phyloP scores from a whole-genome alignment of 345 rosid species.

The Eucalyptus urophylla region DNA sequence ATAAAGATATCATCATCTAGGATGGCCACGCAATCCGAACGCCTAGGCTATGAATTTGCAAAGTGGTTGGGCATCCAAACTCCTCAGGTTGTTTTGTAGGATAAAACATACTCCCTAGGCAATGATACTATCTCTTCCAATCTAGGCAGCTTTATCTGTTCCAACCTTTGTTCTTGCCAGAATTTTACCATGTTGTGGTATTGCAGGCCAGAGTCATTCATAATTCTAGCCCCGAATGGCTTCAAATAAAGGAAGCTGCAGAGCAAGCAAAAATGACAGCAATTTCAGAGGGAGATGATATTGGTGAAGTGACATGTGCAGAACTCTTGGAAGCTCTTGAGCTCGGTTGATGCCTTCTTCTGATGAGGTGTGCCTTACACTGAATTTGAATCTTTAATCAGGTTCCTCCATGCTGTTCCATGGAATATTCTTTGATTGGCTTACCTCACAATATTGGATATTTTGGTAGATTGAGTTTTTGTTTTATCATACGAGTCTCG shows the following conservation, averaged over 20 bases:
- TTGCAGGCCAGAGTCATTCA: conserved; percentile 91
- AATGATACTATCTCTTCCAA: background rate
- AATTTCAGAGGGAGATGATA: conserved; percentile 65
- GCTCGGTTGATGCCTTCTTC: conserved; percentile 87
- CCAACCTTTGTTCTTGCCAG: background rate
- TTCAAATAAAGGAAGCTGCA: conserved; percentile 78
- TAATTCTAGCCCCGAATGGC: conserved; percentile 82
- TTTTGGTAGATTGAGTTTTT: background rate
- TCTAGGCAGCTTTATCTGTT: background rate
- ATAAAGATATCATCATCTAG: conserved; percentile 96
- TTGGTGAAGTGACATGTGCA: conserved; percentile 84
- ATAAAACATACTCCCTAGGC: background rate
- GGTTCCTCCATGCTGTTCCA: background rate
- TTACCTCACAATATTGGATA: background rate
- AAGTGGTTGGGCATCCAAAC: conserved; percentile 86
- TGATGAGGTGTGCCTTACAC: conserved; percentile 62
- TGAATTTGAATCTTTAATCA: background rate
- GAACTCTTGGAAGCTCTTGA: conserved; percentile 99
- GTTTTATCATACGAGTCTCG: background rate
- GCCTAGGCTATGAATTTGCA: conserved; percentile 97
- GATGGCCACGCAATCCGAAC: conserved; percentile 99
- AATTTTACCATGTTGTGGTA: background rate
- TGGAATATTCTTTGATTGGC: background rate
- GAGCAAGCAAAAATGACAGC: conserved; percentile 83
- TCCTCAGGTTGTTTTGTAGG: conserved; percentile 63